phyloP scores from a whole-genome alignment of 2,329 filamentous ascomycete genomes.

The Pochonia chlamydosporia region DNA sequence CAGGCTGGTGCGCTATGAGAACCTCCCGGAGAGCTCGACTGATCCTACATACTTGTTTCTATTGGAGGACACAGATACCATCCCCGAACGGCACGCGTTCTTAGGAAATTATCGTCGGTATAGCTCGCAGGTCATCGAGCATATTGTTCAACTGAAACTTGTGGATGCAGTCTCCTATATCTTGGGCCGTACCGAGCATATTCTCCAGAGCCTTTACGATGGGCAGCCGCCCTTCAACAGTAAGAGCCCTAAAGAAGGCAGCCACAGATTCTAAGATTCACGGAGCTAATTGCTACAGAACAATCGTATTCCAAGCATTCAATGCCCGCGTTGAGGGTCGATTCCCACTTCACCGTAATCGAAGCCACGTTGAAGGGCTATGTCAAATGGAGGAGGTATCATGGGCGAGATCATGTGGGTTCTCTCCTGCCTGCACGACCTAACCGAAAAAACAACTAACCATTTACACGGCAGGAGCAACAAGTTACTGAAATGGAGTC shows the following conservation, averaged over 20 bases:
- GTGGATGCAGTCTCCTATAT: slow-evolving; percentile 85
- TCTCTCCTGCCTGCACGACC: background rate
- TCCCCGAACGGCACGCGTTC: slow-evolving; percentile 91
- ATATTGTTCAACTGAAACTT: slow-evolving; percentile 74
- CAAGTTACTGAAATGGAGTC: slow-evolving; percentile 53
- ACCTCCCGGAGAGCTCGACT: slow-evolving; percentile 72
- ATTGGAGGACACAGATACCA: slow-evolving; percentile 88
- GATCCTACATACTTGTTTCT: slow-evolving; percentile 78
- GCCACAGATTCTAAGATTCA: background rate
- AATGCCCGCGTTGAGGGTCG: slow-evolving; percentile 68
- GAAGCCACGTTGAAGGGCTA: slow-evolving; percentile 87
- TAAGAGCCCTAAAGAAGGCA: slow-evolving; percentile 26
- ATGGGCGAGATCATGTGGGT: slow-evolving; percentile 24
- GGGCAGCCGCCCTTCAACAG: slow-evolving; percentile 61
- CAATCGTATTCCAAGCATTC: slow-evolving; percentile 63
- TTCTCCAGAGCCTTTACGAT: slow-evolving; percentile 71
- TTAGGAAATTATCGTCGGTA: slow-evolving; percentile 93
- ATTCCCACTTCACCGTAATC: slow-evolving; percentile 84
- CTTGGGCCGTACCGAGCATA: slow-evolving; percentile 68
- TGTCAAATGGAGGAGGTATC: slow-evolving; percentile 61
- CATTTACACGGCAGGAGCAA: slow-evolving; percentile 29
- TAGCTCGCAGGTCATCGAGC: slow-evolving; percentile 80
- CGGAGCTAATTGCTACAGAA: slow-evolving; percentile 26
- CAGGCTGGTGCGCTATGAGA: slow-evolving; percentile 82
- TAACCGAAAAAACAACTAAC: background rate